A percentile compares a stretch with the other conserved stretches of the same genome.
These are phyloP conservation scores for Boletus speciosus DNA, from an alignment of 768 basidiomycete species.

Conservation along the genomic window DNA sequence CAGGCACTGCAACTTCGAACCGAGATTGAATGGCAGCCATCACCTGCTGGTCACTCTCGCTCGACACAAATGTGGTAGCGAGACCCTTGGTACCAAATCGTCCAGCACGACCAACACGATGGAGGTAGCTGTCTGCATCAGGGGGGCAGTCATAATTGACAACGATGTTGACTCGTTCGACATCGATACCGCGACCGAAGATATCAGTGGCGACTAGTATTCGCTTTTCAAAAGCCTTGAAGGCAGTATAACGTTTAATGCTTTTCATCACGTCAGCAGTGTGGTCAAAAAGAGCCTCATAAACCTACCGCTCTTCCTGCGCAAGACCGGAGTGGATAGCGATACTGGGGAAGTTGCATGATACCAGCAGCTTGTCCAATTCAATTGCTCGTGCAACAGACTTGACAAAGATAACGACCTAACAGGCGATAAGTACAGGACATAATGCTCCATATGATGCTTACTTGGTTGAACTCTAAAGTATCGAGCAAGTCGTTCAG, in stretches of 20 bases:
- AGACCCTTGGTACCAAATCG: constrained; percentile 99
- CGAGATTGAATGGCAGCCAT: constrained; percentile 92
- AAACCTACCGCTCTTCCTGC: constrained; percentile 90
- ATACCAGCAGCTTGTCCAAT: constrained; percentile 90
- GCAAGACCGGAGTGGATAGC: constrained; percentile 92
- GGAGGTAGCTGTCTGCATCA: constrained; percentile 97
- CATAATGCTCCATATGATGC: not conserved
- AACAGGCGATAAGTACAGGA: constrained; percentile 1
- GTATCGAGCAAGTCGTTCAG: constrained; percentile 93
- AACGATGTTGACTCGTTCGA: constrained; percentile 99
- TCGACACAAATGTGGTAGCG: constrained; percentile 94
- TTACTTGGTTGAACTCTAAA: constrained; percentile 96
- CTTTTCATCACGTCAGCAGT: constrained; percentile 38
- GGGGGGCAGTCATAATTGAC: constrained; percentile 98
- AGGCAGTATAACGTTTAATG: constrained; percentile 92
- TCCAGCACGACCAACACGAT: constrained; percentile 98
- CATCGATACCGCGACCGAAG: constrained; percentile 98
- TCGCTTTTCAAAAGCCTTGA: constrained; percentile 99
- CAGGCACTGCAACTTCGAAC: constrained; percentile 96
- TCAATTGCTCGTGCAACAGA: constrained; percentile 96
- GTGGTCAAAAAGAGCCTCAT: not conserved
- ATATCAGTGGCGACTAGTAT: constrained; percentile 99
- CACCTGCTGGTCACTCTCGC: constrained; percentile 89
- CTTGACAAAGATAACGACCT: constrained; percentile 99
- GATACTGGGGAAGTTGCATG: constrained; percentile 98